Conservation (phyloP, 139 green algal genomes). For the Volvox africanus region DNA sequence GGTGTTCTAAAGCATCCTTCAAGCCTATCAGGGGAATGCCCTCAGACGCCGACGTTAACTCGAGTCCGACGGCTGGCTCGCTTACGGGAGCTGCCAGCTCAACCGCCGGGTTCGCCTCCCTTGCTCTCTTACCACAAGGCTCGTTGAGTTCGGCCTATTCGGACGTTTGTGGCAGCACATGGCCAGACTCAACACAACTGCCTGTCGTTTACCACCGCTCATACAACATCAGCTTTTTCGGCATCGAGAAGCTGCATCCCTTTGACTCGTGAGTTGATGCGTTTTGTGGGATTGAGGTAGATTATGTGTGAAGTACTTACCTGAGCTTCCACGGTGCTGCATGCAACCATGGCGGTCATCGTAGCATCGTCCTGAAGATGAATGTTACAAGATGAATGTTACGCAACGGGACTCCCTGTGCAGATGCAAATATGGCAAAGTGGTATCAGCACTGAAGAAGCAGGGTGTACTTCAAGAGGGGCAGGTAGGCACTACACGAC, state of each 20-base stretch:
- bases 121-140: background rate
- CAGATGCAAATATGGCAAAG: conserved; percentile 75
- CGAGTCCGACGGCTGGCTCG: background rate
- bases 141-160: background rate
- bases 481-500: conserved; percentile 11
- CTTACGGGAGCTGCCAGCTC: too few species aligned
- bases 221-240: conserved; percentile 78
- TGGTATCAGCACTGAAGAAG: background rate
- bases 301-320: too few species aligned
- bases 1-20: too few species aligned
- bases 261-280: conserved; percentile 72
- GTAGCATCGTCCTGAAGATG: background rate
- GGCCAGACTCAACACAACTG: background rate
- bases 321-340: background rate
- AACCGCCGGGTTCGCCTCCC: background rate
- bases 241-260: conserved; percentile 85
- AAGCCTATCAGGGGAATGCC: too few species aligned
- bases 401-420: background rate
- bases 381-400: background rate
- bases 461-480: background rate
- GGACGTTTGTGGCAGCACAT: background rate
- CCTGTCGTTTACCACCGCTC: conserved; percentile 27
- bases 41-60: background rate
- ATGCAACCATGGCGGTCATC: background rate
- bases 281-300: background rate